These are phyloP conservation scores for Willaertia magna DNA, from an alignment of 208 protist species.

Conservation along the genomic window DNA sequence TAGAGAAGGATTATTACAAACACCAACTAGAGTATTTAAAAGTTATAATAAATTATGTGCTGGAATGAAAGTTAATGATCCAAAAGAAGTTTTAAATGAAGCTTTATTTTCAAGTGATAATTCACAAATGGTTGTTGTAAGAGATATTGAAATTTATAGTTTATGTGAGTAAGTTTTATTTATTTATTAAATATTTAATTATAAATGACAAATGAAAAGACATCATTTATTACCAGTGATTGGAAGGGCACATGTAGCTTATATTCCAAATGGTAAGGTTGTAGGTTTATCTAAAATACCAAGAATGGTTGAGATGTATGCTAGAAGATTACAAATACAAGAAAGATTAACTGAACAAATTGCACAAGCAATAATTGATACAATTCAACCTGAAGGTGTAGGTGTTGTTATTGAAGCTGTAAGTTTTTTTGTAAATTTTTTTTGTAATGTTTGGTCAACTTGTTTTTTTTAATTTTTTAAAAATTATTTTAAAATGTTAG, in stretches of 20 bases:
- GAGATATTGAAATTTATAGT: slow-evolving; percentile 65
- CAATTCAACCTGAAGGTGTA: slow-evolving; percentile 26
- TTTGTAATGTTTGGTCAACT: too few relatives aligned
- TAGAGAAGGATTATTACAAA: slow-evolving; percentile 43
- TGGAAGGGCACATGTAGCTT: slow-evolving; percentile 59
- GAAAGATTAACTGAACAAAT: slow-evolving; percentile 66
- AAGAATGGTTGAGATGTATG: slow-evolving; percentile 57
- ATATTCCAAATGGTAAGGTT: slow-evolving; percentile 59
- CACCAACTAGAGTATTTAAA: slow-evolving; percentile 31
- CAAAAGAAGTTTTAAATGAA: not conserved
- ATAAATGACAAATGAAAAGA: too few relatives aligned
- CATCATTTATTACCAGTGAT: slow-evolving; percentile 71
- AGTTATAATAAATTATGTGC: not conserved
- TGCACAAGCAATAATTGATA: slow-evolving; percentile 37
- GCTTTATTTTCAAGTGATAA: not conserved
- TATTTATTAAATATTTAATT: too few relatives aligned
- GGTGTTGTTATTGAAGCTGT: slow-evolving; percentile 47
- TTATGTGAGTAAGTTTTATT: too few relatives aligned
- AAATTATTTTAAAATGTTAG: not conserved
- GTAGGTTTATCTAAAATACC: slow-evolving; percentile 66
- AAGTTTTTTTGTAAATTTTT: too few relatives aligned
- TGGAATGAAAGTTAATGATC: not conserved
- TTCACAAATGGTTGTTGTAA: slow-evolving; percentile 52
- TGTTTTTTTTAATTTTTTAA: not conserved
- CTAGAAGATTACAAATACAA: slow-evolving; percentile 41